Conservation (phyloP, 495 filamentous ascomycete species). For the Podospora australis region DNA sequence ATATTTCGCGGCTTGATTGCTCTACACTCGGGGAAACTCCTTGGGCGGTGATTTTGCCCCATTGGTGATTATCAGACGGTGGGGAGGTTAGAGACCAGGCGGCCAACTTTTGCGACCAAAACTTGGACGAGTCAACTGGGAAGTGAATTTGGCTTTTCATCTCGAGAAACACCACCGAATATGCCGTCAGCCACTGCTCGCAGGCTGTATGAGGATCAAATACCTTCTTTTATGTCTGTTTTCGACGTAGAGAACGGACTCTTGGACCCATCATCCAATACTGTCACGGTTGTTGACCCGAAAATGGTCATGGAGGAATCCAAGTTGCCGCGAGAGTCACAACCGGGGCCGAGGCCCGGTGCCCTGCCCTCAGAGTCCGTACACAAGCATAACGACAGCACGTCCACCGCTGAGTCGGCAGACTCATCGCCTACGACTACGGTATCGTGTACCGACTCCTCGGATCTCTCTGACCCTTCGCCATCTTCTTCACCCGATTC, state of each 20-base stretch:
- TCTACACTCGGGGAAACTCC: neutral
- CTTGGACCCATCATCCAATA: conserved; percentile 38
- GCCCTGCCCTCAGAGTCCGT: conserved; percentile 32
- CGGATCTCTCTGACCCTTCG: conserved; percentile 80
- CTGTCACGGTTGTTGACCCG: conserved; percentile 39
- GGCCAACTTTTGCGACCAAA: conserved; percentile 14
- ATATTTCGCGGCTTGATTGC: neutral
- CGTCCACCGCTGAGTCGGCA: conserved; percentile 80
- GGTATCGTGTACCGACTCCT: conserved; percentile 85
- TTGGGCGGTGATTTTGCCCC: conserved; percentile 1
- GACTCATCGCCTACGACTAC: conserved; percentile 96
- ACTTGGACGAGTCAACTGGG: conserved; percentile 1
- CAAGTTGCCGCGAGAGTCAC: conserved; percentile 20
- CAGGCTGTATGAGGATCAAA: conserved; percentile 55
- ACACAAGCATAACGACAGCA: conserved; percentile 57
- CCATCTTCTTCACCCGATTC: conserved; percentile 89
- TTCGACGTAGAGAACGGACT: conserved; percentile 48
- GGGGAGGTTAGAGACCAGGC: conserved; percentile 13
- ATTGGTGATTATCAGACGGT: conserved; percentile 15
- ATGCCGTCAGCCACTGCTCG: conserved; percentile 51
- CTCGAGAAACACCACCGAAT: conserved; percentile 18
- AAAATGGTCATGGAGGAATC: conserved; percentile 35
- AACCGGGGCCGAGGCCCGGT: conserved; percentile 30
- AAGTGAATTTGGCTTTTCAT: too few relatives aligned
- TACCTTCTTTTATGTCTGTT: conserved; percentile 68